These are phyloP conservation scores for Nectriaceae sp. DNA, from an alignment of 2,329 filamentous ascomycete genomes.

Conservation along the genomic window DNA sequence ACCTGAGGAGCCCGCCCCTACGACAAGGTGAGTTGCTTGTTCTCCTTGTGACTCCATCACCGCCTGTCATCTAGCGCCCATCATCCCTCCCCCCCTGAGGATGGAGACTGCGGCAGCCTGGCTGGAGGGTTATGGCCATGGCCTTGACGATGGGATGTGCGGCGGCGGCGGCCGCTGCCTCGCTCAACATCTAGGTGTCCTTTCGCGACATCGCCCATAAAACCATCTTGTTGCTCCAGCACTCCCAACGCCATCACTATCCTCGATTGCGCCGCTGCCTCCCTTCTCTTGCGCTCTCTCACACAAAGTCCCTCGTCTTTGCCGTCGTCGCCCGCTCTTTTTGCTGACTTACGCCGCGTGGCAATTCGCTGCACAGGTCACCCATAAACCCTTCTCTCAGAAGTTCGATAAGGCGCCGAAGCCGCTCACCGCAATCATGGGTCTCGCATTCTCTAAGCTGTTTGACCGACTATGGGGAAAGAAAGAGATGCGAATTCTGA, in stretches of 20 bases:
- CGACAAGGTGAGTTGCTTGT: background rate
- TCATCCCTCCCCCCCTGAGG: background rate
- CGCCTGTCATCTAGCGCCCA: background rate
- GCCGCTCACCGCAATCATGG: slow-evolving; percentile 73
- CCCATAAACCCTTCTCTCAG: slow-evolving; percentile 17
- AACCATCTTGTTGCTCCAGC: background rate
- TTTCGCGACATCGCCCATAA: background rate
- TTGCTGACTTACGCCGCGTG: slow-evolving; percentile 18
- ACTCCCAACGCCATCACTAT: slow-evolving; percentile 1
- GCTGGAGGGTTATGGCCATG: slow-evolving; percentile 2
- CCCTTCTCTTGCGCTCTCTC: slow-evolving; percentile 1
- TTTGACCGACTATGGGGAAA: slow-evolving; percentile 97
- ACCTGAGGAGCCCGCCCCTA: slow-evolving; percentile 21
- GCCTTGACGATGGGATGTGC: background rate
- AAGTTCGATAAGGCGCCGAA: slow-evolving; percentile 32
- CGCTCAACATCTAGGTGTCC: slow-evolving; percentile 5
- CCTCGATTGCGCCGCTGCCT: slow-evolving; percentile 2
- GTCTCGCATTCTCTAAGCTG: slow-evolving; percentile 95
- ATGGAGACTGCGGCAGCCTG: slow-evolving; percentile 17
- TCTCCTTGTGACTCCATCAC: background rate
- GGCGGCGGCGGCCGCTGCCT: background rate
- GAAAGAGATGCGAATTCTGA: slow-evolving; percentile 99
- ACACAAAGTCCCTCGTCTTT: slow-evolving; percentile 19
- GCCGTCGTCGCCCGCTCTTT: slow-evolving; percentile 2
- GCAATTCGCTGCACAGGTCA: background rate